Base-by-base conservation (phyloP, 768 basidiomycete species). In the Tubosaeta sp. region DNA sequence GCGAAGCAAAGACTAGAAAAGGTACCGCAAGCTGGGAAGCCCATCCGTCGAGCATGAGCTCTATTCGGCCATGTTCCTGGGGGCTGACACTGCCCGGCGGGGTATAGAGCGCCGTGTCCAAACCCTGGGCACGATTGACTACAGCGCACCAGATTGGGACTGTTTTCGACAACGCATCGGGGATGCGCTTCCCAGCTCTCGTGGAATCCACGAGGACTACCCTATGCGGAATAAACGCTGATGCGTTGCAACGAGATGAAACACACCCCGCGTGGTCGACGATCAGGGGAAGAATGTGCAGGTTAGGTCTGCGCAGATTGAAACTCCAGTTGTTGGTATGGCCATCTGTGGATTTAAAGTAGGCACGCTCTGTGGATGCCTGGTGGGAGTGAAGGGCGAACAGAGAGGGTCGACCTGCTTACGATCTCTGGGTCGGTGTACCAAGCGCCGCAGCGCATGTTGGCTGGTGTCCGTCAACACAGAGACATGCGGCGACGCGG, bases 101-200 rank as follows among this genome's bases (percentile, higher is more conserved):
- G 1, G 87, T 88, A 59, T 89, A 88, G 8, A 94, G 71, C 3
- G 66, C 59, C 0, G 61, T 67, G 56, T 87, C 78, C 86, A 14
- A n/a, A 6, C 56, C 2, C 48, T 32, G 30, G 25, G 81, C 85
- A 45, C 82, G 75, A 62, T 95, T 97, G 54, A 95, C 74, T 5
- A 93, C 89, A 9, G 89, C 75, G 64, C 94, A 95, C 95, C 95
- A 98, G 45, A 94, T 87, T 0, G 94, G 94, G 1, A 97, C 77
- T 0, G 94, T 95, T 54, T 95, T 98, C 2, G 89, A 89, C 2
- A 97, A 75, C 0, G 94, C 92, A 56, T 98, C 95, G 1, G 95
- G 95, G 43, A 95, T 85, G 13, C 92, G 83, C 71, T 98, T 97
- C 9, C 95, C 95, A 21, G 90, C 76, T 21, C 95, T 75, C 0